Percentiles rank a stretch among this genome's conserved stretches.
phyloP scores from a whole-genome alignment of 139 green algal genomes.

The Volvox africanus region DNA sequence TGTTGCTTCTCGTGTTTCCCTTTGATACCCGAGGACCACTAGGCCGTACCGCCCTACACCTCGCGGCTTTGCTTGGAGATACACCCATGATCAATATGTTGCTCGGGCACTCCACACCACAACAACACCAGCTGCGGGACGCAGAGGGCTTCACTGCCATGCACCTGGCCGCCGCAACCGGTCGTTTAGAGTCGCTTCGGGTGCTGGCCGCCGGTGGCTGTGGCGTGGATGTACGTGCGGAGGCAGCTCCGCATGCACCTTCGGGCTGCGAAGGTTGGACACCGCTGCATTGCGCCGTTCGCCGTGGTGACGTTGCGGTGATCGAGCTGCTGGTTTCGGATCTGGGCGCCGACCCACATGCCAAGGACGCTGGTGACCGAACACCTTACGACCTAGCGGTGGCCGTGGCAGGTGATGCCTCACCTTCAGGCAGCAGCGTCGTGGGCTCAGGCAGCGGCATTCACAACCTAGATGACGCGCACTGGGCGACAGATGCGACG shows the following conservation, averaged over 20 bases:
- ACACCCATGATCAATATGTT: conserved; percentile 24
- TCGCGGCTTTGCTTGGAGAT: neutral
- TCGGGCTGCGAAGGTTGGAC: conserved; percentile 29
- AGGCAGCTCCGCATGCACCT: neutral
- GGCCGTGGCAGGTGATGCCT: neutral
- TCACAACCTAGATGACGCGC: conserved; percentile 25
- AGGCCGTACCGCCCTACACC: conserved; percentile 38
- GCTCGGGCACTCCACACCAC: neutral
- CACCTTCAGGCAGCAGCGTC: neutral
- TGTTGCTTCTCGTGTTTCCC: conserved; percentile 47
- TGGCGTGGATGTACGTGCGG: conserved; percentile 1
- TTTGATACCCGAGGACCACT: conserved; percentile 35
- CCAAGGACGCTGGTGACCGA: neutral
- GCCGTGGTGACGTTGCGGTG: neutral
- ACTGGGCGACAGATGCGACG: neutral
- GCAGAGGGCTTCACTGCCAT: conserved; percentile 21
- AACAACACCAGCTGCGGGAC: conserved; percentile 19
- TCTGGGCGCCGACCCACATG: conserved; percentile 39
- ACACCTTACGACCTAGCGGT: conserved; percentile 34
- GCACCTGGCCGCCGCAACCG: conserved; percentile 18
- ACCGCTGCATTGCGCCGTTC: conserved; percentile 41
- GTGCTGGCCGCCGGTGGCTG: neutral
- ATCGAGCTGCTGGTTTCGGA: conserved; percentile 19
- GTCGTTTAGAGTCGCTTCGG: neutral
- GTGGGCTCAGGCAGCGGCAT: neutral